phyloP scores from a whole-genome alignment of 805 yeast genomes.

The Kurtzmaniella cleridarum region DNA sequence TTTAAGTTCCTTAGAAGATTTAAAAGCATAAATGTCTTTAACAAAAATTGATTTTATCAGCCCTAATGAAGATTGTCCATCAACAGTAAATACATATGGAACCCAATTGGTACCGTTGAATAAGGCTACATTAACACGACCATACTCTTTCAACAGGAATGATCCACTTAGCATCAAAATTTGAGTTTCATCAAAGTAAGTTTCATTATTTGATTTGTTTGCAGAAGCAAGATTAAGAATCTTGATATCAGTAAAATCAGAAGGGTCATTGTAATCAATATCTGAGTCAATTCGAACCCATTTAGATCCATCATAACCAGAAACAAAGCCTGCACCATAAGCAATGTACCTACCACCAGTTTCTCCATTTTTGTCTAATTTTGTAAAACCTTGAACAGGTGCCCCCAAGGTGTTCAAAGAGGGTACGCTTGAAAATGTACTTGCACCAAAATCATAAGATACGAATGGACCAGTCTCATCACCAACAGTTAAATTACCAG shows the following conservation, averaged over 20 bases:
- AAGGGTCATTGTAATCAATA: constrained; percentile 22
- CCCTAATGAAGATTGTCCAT: constrained; percentile 18
- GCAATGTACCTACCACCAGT: constrained; percentile 36
- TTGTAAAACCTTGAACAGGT: constrained; percentile 37
- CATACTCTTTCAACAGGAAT: constrained; percentile 45
- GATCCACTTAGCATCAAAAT: constrained; percentile 56
- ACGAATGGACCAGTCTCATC: constrained; percentile 36
- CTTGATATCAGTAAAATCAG: constrained; percentile 39
- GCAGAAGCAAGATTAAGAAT: constrained; percentile 31
- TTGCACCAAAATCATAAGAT: constrained; percentile 47
- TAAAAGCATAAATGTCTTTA: constrained; percentile 28
- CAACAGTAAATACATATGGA: constrained; percentile 46
- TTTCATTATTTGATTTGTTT: constrained; percentile 23
- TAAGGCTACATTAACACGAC: constrained; percentile 54
- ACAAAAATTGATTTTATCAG: constrained; percentile 25
- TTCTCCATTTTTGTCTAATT: constrained; percentile 31
- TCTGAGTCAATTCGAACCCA: constrained; percentile 43
- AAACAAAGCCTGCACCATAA: constrained; percentile 27
- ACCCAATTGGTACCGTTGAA: constrained; percentile 64
- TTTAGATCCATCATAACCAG: constrained; percentile 40
- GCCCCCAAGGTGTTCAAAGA: constrained; percentile 17
- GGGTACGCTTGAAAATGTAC: constrained; percentile 18
- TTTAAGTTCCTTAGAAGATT: constrained; percentile 29
- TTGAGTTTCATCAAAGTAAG: constrained; percentile 38
- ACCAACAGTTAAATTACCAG: constrained; percentile 49